A percentile compares a stretch with the other conserved stretches of the same genome.
phyloP scores from a whole-genome alignment of 768 basidiomycete species.

The Amanita inopinata region DNA sequence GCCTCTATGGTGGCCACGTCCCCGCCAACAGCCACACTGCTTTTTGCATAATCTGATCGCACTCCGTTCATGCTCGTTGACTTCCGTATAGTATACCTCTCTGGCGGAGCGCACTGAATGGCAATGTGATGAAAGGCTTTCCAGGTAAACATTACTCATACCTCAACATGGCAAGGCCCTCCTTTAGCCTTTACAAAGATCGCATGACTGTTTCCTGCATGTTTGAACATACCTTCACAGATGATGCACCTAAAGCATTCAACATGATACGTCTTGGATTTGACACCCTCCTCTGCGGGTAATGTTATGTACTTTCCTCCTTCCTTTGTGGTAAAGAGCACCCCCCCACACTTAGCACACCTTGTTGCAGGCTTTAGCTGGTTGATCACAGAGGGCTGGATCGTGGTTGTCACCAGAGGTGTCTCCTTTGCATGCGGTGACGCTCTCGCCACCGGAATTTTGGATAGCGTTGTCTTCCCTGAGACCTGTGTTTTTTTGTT shows the following conservation, averaged over 20 bases:
- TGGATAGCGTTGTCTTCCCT: background rate
- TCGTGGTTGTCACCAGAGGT: background rate
- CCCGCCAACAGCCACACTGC: conserved; percentile 1
- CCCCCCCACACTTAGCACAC: conserved; percentile 52
- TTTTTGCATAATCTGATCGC: conserved; percentile 11
- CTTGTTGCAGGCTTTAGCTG: background rate
- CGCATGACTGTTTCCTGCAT: conserved; percentile 50
- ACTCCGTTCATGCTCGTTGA: conserved; percentile 19
- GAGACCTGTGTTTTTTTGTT: conserved; percentile 12
- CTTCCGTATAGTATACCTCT: conserved; percentile 31
- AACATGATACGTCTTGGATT: conserved; percentile 58
- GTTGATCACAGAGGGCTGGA: background rate
- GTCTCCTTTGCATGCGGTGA: background rate
- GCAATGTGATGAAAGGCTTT: background rate
- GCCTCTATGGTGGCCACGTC: background rate
- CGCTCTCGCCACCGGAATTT: conserved; percentile 10
- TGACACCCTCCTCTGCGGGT: conserved; percentile 39
- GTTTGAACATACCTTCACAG: conserved; percentile 57
- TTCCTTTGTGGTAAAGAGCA: conserved; percentile 46
- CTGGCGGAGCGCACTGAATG: conserved; percentile 33
- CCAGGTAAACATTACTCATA: conserved; percentile 14
- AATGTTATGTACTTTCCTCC: conserved; percentile 66
- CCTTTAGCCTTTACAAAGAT: conserved; percentile 58
- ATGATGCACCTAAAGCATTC: conserved; percentile 68
- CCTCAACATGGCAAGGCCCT: conserved; percentile 64